A percentile compares a stretch with the other conserved stretches of the same genome.
phyloP scores from a whole-genome alignment of 169 alveolate species.

The Plasmodium inui region DNA sequence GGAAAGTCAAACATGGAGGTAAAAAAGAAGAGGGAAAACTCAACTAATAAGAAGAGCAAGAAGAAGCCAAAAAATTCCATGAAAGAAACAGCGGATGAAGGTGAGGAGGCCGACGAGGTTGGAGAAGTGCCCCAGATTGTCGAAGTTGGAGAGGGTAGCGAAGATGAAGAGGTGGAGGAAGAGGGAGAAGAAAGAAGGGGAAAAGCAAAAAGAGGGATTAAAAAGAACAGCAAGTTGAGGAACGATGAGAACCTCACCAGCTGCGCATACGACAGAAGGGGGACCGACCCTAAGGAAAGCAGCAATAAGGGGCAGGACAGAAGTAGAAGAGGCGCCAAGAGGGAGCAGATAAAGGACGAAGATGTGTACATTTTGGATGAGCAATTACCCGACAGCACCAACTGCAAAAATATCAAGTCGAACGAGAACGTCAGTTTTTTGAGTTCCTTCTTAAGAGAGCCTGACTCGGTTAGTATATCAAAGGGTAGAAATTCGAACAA shows the following conservation, averaged over 20 bases:
- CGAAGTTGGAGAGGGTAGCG: neutral
- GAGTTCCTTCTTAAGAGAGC: slow-evolving; percentile 3
- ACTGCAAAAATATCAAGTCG: slow-evolving; percentile 15
- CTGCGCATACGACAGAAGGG: neutral
- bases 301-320: neutral
- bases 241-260: neutral
- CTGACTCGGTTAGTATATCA: neutral
- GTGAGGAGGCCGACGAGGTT: neutral
- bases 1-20: neutral
- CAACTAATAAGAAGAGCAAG: slow-evolving; percentile 24
- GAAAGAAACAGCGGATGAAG: neutral
- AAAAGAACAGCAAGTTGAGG: neutral
- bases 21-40: slow-evolving; percentile 5
- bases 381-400: neutral
- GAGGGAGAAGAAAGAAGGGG: neutral
- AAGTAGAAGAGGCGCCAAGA: neutral
- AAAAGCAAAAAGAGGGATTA: neutral
- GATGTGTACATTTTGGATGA: slow-evolving; percentile 10
- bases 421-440: slow-evolving; percentile 19
- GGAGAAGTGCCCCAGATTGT: neutral
- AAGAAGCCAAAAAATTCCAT: slow-evolving; percentile 1
- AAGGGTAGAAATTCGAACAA: neutral
- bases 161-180: neutral
- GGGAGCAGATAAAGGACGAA: neutral
- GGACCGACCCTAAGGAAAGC: slow-evolving; percentile 2